phyloP scores from a whole-genome alignment of 2,329 filamentous ascomycete genomes.

The Phialocephala subalpina region DNA sequence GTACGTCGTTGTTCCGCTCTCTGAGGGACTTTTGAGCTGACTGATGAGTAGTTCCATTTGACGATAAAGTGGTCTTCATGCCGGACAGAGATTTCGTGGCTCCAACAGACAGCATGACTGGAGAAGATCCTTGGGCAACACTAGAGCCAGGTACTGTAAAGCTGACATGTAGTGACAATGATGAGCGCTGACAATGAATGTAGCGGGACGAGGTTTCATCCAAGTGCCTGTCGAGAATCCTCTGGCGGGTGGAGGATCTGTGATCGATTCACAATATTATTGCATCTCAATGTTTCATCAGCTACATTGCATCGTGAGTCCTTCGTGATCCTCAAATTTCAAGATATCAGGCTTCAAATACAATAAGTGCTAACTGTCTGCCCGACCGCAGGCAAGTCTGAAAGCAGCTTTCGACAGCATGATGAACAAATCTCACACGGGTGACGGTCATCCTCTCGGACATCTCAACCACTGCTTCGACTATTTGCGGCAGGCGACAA shows the following conservation, averaged over 20 bases:
- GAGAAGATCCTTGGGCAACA: slow-evolving; percentile 1
- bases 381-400: slow-evolving; percentile 17
- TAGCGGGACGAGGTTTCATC: slow-evolving; percentile 27
- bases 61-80: not conserved
- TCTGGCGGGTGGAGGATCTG: slow-evolving; percentile 12
- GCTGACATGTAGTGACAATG: not conserved
- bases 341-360: not conserved
- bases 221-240: slow-evolving; percentile 12
- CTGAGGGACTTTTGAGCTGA: not conserved
- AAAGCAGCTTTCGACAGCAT: slow-evolving; percentile 27
- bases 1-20: not conserved
- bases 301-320: slow-evolving; percentile 26
- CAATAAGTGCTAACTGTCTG: not conserved
- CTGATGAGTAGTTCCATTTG: not conserved
- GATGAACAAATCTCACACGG: slow-evolving; percentile 3
- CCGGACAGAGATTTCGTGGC: not conserved
- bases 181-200: not conserved
- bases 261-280: slow-evolving; percentile 12
- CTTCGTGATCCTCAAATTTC: not conserved
- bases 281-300: slow-evolving; percentile 30
- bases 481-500: slow-evolving; percentile 30
- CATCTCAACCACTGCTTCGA: slow-evolving; percentile 31
- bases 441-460: slow-evolving; percentile 3
- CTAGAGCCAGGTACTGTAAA: slow-evolving; percentile 3
- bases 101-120: not conserved